Percentiles rank a stretch among this genome's conserved stretches.
These are phyloP conservation scores for Begonia peltatifolia DNA, from an alignment of 306 rosid species.

Conservation along the genomic window DNA sequence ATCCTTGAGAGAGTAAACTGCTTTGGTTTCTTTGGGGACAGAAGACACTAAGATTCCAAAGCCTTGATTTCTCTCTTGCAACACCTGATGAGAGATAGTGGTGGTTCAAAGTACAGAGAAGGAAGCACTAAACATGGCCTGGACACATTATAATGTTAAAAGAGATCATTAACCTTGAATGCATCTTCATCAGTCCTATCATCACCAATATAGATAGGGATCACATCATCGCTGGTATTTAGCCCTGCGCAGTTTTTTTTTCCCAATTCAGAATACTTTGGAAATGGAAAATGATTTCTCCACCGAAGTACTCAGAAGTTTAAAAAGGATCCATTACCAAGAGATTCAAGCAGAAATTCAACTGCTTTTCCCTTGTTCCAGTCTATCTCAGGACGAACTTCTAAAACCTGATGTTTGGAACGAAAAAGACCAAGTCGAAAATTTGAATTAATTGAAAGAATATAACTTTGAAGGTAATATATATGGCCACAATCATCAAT, in stretches of 20 bases:
- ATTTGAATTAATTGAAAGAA: not conserved
- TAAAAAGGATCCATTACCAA: constrained; percentile 26
- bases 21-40: constrained; percentile 61
- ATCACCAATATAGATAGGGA: constrained; percentile 82
- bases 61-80: constrained; percentile 46
- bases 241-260: not conserved
- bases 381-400: constrained; percentile 79
- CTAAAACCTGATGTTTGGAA: constrained; percentile 99
- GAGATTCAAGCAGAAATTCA: constrained; percentile 76
- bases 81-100: constrained; percentile 24
- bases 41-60: constrained; percentile 77
- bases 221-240: constrained; percentile 38
- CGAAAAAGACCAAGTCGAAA: not conserved
- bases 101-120: not conserved
- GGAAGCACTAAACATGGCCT: not conserved
- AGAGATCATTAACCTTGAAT: constrained; percentile 37
- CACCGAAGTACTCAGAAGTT: no score
- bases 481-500: no score
- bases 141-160: not conserved
- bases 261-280: no score
- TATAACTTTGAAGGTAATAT: no score
- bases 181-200: constrained; percentile 94
- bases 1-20: constrained; percentile 65
- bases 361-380: constrained; percentile 99
- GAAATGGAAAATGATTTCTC: no score